These are phyloP conservation scores for Camelina sativa DNA, from an alignment of 345 rosid genomes.

Conservation along the genomic window DNA sequence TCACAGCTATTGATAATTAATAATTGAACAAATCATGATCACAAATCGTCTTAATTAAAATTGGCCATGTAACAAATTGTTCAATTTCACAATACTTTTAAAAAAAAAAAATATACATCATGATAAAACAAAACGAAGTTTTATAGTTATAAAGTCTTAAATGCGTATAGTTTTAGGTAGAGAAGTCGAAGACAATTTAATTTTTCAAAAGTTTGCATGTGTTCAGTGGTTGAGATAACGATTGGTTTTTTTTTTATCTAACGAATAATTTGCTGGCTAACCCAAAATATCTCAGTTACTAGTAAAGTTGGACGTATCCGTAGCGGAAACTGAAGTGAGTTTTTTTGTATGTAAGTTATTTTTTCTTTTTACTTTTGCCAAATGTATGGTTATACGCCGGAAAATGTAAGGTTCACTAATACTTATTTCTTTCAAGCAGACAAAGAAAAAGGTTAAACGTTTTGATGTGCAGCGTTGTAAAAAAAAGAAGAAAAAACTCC, in stretches of 20 bases:
- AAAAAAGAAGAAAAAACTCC: not conserved
- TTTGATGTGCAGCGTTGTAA: not conserved
- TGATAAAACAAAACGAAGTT: not conserved
- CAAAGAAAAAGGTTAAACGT: not conserved
- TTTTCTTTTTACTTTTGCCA: not conserved
- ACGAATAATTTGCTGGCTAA: not conserved
- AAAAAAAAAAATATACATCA: not conserved
- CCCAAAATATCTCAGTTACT: not conserved
- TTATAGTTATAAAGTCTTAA: constrained; percentile 1
- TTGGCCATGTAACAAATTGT: not conserved
- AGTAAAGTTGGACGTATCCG: not conserved
- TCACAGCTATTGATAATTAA: not conserved
- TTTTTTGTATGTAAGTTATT: not conserved
- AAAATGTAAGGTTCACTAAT: not conserved
- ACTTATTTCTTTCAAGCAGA: not conserved
- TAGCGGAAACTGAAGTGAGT: not conserved
- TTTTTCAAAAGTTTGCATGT: constrained; percentile 16
- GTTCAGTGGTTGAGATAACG: constrained; percentile 38
- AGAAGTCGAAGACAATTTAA: constrained; percentile 11
- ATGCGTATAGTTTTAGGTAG: constrained; percentile 35
- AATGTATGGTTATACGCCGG: constrained; percentile 11
- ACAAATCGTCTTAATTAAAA: not conserved
- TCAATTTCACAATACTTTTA: not conserved
- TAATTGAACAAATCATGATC: not conserved
- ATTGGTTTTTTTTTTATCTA: constrained; percentile 9